These are phyloP conservation scores for Ambrosia trifida DNA, from an alignment of 129 eudicot species.

Conservation along the genomic window DNA sequence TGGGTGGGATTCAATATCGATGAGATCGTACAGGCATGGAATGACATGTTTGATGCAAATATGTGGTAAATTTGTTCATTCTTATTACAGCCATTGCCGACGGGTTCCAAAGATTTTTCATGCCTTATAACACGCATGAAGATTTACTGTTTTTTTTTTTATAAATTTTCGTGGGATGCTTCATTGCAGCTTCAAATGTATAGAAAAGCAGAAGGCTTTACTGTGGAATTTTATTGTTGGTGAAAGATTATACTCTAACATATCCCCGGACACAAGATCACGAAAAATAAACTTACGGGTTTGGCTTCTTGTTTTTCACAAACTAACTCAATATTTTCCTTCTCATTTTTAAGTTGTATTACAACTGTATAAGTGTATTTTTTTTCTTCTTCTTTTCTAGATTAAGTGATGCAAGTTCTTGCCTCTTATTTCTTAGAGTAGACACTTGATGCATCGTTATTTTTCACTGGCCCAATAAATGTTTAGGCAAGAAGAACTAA, in stretches of 20 bases:
- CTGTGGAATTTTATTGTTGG: not conserved
- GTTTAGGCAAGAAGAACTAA: no score
- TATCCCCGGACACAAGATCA: conserved; percentile 7
- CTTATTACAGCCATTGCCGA: conserved; percentile 72
- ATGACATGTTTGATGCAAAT: conserved; percentile 89
- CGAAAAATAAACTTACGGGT: conserved; percentile 12
- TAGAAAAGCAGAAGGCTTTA: conserved; percentile 3
- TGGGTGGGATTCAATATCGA: conserved; percentile 77
- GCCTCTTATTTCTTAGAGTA: conserved; percentile 11
- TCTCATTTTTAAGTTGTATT: conserved; percentile 12
- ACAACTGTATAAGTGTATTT: not conserved
- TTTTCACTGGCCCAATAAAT: no score
- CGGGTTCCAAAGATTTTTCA: conserved; percentile 69
- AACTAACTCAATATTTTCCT: conserved; percentile 6
- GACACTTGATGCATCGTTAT: no score
- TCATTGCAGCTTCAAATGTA: conserved; percentile 13
- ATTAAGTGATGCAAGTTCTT: conserved; percentile 21
- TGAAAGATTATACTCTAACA: conserved; percentile 4
- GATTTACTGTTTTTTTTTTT: not conserved
- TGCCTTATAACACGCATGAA: conserved; percentile 41
- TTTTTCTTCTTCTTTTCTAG: not conserved
- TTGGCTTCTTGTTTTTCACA: conserved; percentile 1
- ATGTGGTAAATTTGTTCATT: conserved; percentile 66
- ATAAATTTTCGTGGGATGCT: not conserved
- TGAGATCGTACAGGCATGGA: conserved; percentile 97